These are phyloP conservation scores for Pleurotus tuoliensis DNA, from an alignment of 768 basidiomycete genomes.

Conservation along the genomic window DNA sequence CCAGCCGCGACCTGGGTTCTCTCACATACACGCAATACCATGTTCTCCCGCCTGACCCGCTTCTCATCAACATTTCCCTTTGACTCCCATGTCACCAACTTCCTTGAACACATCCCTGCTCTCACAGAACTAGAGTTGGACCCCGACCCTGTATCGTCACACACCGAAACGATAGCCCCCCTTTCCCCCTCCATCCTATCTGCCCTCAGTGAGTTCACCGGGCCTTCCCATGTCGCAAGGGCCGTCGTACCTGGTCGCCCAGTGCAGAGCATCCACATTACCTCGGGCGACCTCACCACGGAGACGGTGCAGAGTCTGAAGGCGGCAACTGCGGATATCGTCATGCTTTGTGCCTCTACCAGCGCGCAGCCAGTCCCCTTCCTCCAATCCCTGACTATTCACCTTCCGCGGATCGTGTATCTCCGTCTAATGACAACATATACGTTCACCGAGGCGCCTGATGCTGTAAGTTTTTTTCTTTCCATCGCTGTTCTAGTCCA, in stretches of 20 bases:
- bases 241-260: slow-evolving; percentile 64
- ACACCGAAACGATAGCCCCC: slow-evolving; percentile 27
- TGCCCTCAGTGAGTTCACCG: slow-evolving; percentile 54
- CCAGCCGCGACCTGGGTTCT: slow-evolving; percentile 54
- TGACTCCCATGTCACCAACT: slow-evolving; percentile 53
- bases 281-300: slow-evolving; percentile 55
- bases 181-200: slow-evolving; percentile 36
- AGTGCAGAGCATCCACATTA: slow-evolving; percentile 58
- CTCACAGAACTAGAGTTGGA: slow-evolving; percentile 58
- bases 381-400: slow-evolving; percentile 49
- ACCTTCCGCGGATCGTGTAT: slow-evolving; percentile 59
- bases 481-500: slow-evolving; percentile 15
- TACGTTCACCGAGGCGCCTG: slow-evolving; percentile 44
- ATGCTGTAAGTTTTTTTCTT: slow-evolving; percentile 39
- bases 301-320: slow-evolving; percentile 51
- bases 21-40: slow-evolving; percentile 18
- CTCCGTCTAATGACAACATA: slow-evolving; percentile 64
- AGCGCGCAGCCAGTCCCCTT: slow-evolving; percentile 54
- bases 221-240: slow-evolving; percentile 52
- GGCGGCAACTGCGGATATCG: slow-evolving; percentile 43
- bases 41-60: slow-evolving; percentile 45
- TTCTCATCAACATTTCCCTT: slow-evolving; percentile 62
- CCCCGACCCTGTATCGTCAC: slow-evolving; percentile 23
- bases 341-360: slow-evolving; percentile 57
- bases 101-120: slow-evolving; percentile 52